phyloP scores from a whole-genome alignment of 2,329 filamentous ascomycete species.

The Botryotinia narcissicola region DNA sequence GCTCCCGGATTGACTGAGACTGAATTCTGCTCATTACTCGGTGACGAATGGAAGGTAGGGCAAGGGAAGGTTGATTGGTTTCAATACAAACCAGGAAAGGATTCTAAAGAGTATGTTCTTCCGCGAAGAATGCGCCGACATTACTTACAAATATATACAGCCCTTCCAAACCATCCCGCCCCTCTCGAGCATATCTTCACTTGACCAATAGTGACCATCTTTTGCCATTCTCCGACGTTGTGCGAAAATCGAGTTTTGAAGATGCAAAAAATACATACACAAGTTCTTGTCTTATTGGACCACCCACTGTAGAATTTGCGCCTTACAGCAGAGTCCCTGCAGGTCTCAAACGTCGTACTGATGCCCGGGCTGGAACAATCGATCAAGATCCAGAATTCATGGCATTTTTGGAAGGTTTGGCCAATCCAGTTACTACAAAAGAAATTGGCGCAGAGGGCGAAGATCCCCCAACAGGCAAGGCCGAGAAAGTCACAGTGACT shows the following conservation, averaged over 20 bases:
- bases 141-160: conserved; percentile 44
- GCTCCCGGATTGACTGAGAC: conserved; percentile 79
- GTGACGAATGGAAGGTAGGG: conserved; percentile 78
- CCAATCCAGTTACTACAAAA: conserved; percentile 59
- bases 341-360: conserved; percentile 65
- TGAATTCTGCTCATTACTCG: conserved; percentile 72
- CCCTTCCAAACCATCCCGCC: conserved; percentile 79
- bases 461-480: conserved; percentile 29
- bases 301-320: conserved; percentile 77
- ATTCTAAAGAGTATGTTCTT: conserved; percentile 73
- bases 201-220: conserved; percentile 71
- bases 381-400: conserved; percentile 97
- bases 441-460: conserved; percentile 44
- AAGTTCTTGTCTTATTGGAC: conserved; percentile 70
- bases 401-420: conserved; percentile 82
- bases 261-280: conserved; percentile 77
- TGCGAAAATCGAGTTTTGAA: conserved; percentile 69
- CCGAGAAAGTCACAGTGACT: conserved; percentile 71
- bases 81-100: conserved; percentile 69
- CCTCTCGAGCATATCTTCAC: conserved; percentile 79
- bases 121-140: neutral
- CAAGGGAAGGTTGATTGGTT: conserved; percentile 83
- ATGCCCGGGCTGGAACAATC: conserved; percentile 88
- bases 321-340: conserved; percentile 80
- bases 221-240: conserved; percentile 62